Percentiles rank a stretch among this genome's conserved stretches.
Evolutionary conservation across 1,139 yeast genomes (phyloP).

Genomic region (Debaryomyces sp.): DNA sequence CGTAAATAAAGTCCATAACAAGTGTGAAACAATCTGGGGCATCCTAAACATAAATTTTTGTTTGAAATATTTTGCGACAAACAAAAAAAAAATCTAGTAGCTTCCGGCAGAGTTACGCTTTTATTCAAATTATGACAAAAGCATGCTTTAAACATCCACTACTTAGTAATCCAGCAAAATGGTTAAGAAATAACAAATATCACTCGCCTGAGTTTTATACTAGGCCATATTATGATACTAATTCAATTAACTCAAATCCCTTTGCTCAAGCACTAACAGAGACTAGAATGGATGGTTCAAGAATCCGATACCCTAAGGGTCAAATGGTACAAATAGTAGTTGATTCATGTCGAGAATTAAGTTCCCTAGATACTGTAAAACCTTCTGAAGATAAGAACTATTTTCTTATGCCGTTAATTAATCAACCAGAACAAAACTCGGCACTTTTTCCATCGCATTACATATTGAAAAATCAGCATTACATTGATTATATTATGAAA

Average conservation of each 20-base stretch:
- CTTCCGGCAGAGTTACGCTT: no score
- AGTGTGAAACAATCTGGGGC: neutral
- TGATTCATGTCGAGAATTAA: slow-evolving; percentile 6
- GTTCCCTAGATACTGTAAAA: neutral
- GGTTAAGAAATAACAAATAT: slow-evolving; percentile 21
- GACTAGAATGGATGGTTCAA: slow-evolving; percentile 24
- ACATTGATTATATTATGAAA: slow-evolving; percentile 7
- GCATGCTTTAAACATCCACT: slow-evolving; percentile 23
- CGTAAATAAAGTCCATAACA: neutral
- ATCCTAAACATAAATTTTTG: neutral
- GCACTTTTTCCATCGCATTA: slow-evolving; percentile 11
- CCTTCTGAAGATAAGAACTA: neutral
- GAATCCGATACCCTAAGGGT: slow-evolving; percentile 25
- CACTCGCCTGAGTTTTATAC: slow-evolving; percentile 21
- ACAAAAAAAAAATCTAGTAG: neutral
- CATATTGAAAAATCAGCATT: slow-evolving; percentile 9
- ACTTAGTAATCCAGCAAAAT: slow-evolving; percentile 26
- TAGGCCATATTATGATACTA: slow-evolving; percentile 16
- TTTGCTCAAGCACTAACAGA: slow-evolving; percentile 22
- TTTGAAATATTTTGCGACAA: slow-evolving; percentile 1
- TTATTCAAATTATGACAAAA: neutral
- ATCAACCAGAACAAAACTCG: slow-evolving; percentile 4
- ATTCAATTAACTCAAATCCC: slow-evolving; percentile 23
- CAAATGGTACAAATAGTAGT: slow-evolving; percentile 25
- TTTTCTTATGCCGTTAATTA: slow-evolving; percentile 10